Base-by-base conservation (phyloP, 2,329 filamentous ascomycete genomes). In the Trichoderma koningiopsis region DNA sequence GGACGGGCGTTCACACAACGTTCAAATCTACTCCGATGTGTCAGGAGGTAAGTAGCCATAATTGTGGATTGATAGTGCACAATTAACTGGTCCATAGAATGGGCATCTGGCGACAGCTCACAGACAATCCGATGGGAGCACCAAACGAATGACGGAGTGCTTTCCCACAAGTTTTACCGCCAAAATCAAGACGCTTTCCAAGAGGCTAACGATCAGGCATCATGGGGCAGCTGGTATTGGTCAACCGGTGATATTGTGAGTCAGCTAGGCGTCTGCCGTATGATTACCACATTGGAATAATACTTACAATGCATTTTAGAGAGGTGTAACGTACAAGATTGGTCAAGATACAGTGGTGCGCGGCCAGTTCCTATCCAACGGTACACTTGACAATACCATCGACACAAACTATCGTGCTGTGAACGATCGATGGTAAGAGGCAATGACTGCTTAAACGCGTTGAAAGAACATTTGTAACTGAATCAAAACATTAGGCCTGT, bases 141-240 rank as follows among this genome's bases (percentile, higher is more conserved):
- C 70, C 84, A 81, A 43, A 82, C 80, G 1, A 74, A 74, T 13
- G 80, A 84, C 33, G 83, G 81, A 4, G 81, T 92, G 47, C 83
- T 84, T 6, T 92, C 90, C 74, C 91, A 93, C 80, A 85, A 85
- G 60, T 87, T 92, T 69, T 85, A 83, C 72, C 84, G 87, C 56
- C 82, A 85, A 71, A 77, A 83, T 10, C 90, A 95, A 77, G 80
- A 87, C 60, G 80, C 89, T 22, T 90, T 96, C 67, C 86, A 87
- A 1, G 93, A 97, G 76, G 81, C 82, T 14, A 81, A 81, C 52
- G 90, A 96, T 74, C 89, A 91, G 72, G 87, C 92, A 0, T 91
- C 93, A 81, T 97, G 93, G 93, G 93, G 93, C 2, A 89, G 87
- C 62, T 87, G 94, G 81, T 89, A 92, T 78, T 93, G 94, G 78